Conservation (phyloP, 2,329 filamentous ascomycete genomes). For the Venturia effusa region DNA sequence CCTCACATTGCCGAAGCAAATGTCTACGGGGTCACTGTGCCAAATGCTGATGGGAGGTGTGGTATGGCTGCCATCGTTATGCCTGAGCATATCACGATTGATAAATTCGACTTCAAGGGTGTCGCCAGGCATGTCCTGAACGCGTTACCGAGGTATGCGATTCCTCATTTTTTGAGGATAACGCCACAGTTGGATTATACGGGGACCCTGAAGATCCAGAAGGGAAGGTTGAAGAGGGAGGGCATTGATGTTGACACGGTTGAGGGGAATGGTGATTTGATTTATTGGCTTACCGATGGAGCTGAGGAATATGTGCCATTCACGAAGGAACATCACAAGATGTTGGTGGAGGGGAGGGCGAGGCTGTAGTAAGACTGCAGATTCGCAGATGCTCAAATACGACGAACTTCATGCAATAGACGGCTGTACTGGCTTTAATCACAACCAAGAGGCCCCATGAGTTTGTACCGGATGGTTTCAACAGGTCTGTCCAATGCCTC, state of each 20-base stretch:
- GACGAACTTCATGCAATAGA: no score
- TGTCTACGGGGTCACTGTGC: constrained; percentile 34
- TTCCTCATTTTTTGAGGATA: constrained; percentile 33
- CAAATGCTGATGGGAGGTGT: constrained; percentile 33
- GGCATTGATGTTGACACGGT: constrained; percentile 33
- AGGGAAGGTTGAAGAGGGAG: constrained; percentile 30
- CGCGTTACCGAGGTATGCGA: constrained; percentile 33
- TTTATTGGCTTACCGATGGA: constrained; percentile 31
- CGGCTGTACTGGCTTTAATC: no score
- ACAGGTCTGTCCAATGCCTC: no score
- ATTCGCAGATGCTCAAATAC: no score
- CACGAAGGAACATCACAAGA: constrained; percentile 25
- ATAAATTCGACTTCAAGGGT: constrained; percentile 23
- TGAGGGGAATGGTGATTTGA: constrained; percentile 23
- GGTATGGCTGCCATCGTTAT: constrained; percentile 33
- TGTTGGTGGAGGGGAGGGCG: constrained; percentile 20
- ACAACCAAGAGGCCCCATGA: no score
- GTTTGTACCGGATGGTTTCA: no score
- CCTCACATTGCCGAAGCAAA: constrained; percentile 32
- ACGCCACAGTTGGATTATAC: constrained; percentile 32
- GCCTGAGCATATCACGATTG: constrained; percentile 20
- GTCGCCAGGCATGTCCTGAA: constrained; percentile 28
- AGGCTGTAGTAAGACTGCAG: no score
- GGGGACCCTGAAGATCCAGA: constrained; percentile 36
- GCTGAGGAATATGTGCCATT: constrained; percentile 29